Percentiles rank a stretch among this genome's conserved stretches.
Conservation (phyloP, 2,329 filamentous ascomycete species). For the Nannizzia gypsea region DNA sequence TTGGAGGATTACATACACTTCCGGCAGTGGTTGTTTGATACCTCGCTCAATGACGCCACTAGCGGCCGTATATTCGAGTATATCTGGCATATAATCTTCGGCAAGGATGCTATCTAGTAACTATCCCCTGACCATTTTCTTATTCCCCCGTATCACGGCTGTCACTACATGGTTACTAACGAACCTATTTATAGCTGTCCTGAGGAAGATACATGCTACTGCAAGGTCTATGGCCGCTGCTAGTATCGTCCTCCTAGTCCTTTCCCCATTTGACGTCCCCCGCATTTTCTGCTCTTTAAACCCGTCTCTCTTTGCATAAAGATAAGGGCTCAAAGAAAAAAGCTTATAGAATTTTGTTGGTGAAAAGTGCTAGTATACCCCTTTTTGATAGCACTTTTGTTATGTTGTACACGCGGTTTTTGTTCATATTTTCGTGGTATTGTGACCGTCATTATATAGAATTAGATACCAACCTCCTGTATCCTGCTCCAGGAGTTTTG, state of each 20-base stretch:
- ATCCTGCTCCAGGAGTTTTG: too few relatives aligned
- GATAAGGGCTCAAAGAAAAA: neutral
- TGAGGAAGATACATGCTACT: slow-evolving; percentile 14
- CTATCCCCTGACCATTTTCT: too few relatives aligned
- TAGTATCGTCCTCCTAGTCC: neutral
- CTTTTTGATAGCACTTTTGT: neutral
- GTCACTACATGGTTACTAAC: neutral
- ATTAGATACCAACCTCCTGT: too few relatives aligned
- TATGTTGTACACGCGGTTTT: neutral
- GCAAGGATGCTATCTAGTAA: slow-evolving; percentile 21
- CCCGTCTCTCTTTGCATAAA: neutral
- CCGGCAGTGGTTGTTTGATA: slow-evolving; percentile 45
- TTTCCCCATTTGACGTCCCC: neutral
- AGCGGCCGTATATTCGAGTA: slow-evolving; percentile 49
- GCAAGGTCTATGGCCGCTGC: slow-evolving; percentile 17
- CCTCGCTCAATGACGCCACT: slow-evolving; percentile 39
- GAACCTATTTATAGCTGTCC: slow-evolving; percentile 11
- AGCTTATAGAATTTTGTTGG: neutral
- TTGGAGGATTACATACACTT: slow-evolving; percentile 40
- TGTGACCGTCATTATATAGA: neutral
- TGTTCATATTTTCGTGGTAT: neutral
- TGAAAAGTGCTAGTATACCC: neutral
- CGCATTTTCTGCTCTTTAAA: neutral
- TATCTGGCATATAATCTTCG: slow-evolving; percentile 45
- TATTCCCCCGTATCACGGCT: neutral